Evolutionary conservation across 2,329 filamentous ascomycete species (phyloP).

Genomic region (Pseudogymnoascus sp.): DNA sequence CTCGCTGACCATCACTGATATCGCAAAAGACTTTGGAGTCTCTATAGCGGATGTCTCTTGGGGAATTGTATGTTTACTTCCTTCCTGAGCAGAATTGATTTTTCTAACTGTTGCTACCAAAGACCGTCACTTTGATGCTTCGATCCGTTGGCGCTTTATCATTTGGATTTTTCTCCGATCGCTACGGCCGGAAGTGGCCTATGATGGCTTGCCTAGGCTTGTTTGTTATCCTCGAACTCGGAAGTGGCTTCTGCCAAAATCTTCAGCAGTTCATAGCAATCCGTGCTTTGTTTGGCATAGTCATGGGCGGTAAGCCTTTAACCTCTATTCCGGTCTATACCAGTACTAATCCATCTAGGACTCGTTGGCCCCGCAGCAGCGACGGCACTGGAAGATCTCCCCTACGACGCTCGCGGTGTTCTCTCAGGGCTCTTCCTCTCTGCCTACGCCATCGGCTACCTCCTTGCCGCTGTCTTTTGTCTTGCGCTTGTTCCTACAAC

Average conservation of each 20-base stretch:
- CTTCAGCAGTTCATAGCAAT: slow-evolving; percentile 53
- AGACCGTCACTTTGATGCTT: slow-evolving; percentile 47
- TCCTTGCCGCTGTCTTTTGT: slow-evolving; percentile 39
- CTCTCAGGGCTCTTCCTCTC: slow-evolving; percentile 25
- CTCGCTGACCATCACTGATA: slow-evolving; percentile 61
- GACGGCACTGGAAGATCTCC: slow-evolving; percentile 57
- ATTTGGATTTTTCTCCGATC: slow-evolving; percentile 60
- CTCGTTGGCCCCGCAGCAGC: slow-evolving; percentile 58
- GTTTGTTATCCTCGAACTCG: slow-evolving; percentile 59
- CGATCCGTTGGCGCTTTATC: slow-evolving; percentile 63
- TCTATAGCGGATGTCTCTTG: slow-evolving; percentile 1
- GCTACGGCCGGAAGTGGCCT: slow-evolving; percentile 56
- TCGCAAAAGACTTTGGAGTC: slow-evolving; percentile 26
- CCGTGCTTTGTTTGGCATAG: slow-evolving; percentile 63
- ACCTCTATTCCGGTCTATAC: neutral
- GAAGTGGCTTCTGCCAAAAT: slow-evolving; percentile 20
- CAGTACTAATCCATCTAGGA: neutral
- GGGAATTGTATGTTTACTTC: slow-evolving; percentile 4
- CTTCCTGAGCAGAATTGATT: neutral
- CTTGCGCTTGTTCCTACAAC: slow-evolving; percentile 65
- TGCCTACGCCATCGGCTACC: slow-evolving; percentile 24
- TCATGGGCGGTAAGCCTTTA: slow-evolving; percentile 66
- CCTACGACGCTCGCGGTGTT: slow-evolving; percentile 22
- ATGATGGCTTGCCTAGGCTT: slow-evolving; percentile 65
- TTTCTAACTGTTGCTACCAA: slow-evolving; percentile 10